Percentiles rank a stretch among this genome's conserved stretches.
Conservation (phyloP, 345 rosid genomes). For the Hibiscus tridactylites region DNA sequence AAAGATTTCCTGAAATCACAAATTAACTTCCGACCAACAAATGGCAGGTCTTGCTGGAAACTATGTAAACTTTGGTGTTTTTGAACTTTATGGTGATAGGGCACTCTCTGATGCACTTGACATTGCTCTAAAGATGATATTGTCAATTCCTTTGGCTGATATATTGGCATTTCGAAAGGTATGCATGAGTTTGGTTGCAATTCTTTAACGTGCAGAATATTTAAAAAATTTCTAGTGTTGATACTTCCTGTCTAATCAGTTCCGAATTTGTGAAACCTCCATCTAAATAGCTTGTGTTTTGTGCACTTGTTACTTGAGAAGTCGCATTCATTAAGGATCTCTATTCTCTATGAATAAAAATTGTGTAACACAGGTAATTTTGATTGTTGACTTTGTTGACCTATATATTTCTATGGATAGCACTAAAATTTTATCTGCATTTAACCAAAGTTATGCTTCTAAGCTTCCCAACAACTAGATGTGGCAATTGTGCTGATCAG, state of each 20-base stretch:
- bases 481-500: background rate
- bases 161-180: conserved; percentile 91
- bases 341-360: background rate
- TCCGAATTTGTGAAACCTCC: background rate
- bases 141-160: conserved; percentile 92
- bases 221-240: background rate
- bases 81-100: conserved; percentile 95
- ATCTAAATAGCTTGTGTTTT: background rate
- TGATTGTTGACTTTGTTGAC: background rate
- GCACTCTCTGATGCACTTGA: conserved; percentile 96
- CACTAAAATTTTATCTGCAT: background rate
- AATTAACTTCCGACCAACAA: conserved; percentile 3
- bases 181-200: conserved; percentile 9
- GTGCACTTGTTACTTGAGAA: background rate
- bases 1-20: background rate
- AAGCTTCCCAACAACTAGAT: background rate
- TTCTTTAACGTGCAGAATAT: background rate
- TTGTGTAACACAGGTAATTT: background rate
- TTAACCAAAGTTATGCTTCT: background rate
- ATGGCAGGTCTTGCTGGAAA: conserved; percentile 89
- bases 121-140: conserved; percentile 74
- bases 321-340: background rate
- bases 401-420: background rate
- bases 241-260: background rate
- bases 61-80: conserved; percentile 93